A percentile compares a stretch with the other conserved stretches of the same genome.
phyloP scores from a whole-genome alignment of 1,284 basidiomycete genomes.

The Tylopilus orsonianus region DNA sequence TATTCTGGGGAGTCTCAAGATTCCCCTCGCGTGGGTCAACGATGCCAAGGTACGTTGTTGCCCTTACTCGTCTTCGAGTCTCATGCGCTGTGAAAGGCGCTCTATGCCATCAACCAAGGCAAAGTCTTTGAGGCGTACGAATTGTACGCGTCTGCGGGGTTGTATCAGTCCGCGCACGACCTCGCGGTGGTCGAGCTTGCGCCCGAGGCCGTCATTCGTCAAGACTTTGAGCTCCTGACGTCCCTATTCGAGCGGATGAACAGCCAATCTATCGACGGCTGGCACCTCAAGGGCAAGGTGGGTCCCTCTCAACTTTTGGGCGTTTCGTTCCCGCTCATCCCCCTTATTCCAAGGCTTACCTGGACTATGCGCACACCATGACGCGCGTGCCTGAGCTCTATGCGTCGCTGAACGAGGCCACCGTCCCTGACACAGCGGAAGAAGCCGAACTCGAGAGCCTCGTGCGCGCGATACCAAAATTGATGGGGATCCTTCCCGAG shows the following conservation, averaged over 20 bases:
- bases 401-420: conserved; percentile 43
- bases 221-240: conserved; percentile 74
- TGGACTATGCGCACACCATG: conserved; percentile 71
- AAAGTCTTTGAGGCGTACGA: conserved; percentile 79
- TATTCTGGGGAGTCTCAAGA: conserved; percentile 71
- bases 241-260: conserved; percentile 74
- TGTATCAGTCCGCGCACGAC: conserved; percentile 77
- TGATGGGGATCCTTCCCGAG: conserved; percentile 72
- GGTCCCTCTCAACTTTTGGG: conserved; percentile 19
- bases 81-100: conserved; percentile 49
- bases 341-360: conserved; percentile 48
- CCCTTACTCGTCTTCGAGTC: background rate
- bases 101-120: conserved; percentile 60
- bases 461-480: conserved; percentile 58
- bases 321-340: conserved; percentile 1
- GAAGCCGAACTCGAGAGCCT: conserved; percentile 60
- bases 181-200: conserved; percentile 83
- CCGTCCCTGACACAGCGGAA: conserved; percentile 46
- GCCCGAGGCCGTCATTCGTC: conserved; percentile 84
- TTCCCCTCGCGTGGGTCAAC: conserved; percentile 86
- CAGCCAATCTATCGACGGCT: conserved; percentile 63
- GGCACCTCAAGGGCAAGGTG: conserved; percentile 82
- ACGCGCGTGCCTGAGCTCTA: conserved; percentile 58
- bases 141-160: conserved; percentile 69
- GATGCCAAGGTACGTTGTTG: conserved; percentile 70